Conservation (phyloP, 345 rosid species). For the Ricinus communis region DNA sequence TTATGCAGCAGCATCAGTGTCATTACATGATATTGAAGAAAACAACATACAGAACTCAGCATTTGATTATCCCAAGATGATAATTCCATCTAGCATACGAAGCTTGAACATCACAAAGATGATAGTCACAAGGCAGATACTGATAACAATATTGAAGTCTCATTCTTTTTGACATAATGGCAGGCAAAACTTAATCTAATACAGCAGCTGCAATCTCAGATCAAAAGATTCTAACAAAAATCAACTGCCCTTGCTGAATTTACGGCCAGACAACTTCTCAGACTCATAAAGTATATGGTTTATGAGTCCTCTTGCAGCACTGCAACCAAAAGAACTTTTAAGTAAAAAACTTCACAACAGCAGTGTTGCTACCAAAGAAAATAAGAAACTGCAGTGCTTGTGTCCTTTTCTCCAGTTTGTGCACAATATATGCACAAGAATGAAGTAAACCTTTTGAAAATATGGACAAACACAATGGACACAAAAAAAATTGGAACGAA, state of each 20-base stretch:
- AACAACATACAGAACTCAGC: not conserved
- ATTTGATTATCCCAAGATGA: not conserved
- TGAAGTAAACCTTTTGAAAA: too few relatives aligned
- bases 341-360: not conserved
- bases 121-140: not conserved
- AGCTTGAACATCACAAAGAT: not conserved
- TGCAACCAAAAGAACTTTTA: slow-evolving; percentile 34
- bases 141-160: not conserved
- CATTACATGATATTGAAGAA: not conserved
- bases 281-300: slow-evolving; percentile 85
- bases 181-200: slow-evolving; percentile 1
- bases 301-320: slow-evolving; percentile 96
- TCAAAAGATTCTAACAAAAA: not conserved
- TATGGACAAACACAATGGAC: not conserved
- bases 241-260: slow-evolving; percentile 54
- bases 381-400: not conserved
- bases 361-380: not conserved
- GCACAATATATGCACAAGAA: too few relatives aligned
- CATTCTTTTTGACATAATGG: not conserved
- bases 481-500: not conserved
- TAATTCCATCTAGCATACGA: not conserved
- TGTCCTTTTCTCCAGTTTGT: too few relatives aligned
- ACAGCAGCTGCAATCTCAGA: not conserved
- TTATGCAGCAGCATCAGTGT: not conserved
- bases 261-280: slow-evolving; percentile 74